Conservation (phyloP, 768 basidiomycete genomes). For the Antrodiella citrinella region DNA sequence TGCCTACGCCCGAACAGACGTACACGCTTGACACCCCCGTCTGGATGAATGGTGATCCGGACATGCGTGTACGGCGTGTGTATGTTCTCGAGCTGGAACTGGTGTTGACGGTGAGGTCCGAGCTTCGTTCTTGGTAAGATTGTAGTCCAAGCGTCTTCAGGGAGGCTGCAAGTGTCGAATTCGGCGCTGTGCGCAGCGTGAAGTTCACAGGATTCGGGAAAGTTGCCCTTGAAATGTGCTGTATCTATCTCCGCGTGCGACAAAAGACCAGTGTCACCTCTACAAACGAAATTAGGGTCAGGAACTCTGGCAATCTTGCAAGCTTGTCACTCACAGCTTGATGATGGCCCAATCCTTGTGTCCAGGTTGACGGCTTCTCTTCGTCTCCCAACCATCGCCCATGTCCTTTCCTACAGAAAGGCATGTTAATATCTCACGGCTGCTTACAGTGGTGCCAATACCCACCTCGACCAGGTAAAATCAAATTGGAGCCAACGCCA, state of each 20-base stretch:
- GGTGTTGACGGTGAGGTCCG: conserved; percentile 86
- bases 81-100: conserved; percentile 72
- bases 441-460: neutral
- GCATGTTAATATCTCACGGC: neutral
- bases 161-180: conserved; percentile 12
- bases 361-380: conserved; percentile 67
- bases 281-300: conserved; percentile 19
- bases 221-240: conserved; percentile 93
- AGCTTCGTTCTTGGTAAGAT: conserved; percentile 74
- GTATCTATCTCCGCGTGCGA: conserved; percentile 86
- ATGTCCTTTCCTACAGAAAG: conserved; percentile 67
- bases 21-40: conserved; percentile 94
- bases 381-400: conserved; percentile 99
- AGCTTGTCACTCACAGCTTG: conserved; percentile 54
- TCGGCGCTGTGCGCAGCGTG: conserved; percentile 33
- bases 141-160: conserved; percentile 55
- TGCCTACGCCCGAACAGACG: conserved; percentile 61
- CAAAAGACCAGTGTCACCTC: conserved; percentile 69
- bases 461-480: conserved; percentile 79
- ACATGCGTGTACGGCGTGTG: conserved; percentile 71
- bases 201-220: conserved; percentile 81
- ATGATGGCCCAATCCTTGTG: conserved; percentile 92
- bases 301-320: neutral
- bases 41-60: conserved; percentile 83
- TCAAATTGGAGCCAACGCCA: conserved; percentile 83